Evolutionary conservation across 129 eudicot genomes (phyloP).

Genomic region (Calendula officinalis): DNA sequence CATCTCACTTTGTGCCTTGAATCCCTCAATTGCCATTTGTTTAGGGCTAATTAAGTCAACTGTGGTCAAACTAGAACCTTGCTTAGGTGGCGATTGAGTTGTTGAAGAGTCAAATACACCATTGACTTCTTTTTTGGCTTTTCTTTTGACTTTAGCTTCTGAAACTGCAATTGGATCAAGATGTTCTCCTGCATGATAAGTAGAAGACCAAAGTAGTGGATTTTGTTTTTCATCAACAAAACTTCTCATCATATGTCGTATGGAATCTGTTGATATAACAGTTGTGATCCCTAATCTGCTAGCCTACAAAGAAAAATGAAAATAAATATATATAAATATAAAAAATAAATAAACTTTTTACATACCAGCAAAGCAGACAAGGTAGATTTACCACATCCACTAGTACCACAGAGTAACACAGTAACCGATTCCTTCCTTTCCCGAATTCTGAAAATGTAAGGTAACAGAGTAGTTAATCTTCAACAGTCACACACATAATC

Average conservation of each 20-base stretch:
- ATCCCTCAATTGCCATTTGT: slow-evolving; percentile 78
- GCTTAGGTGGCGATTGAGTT: neutral
- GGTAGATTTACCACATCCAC: slow-evolving; percentile 95
- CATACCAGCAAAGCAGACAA: slow-evolving; percentile 77
- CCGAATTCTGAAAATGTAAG: slow-evolving; percentile 51
- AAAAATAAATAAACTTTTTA: neutral
- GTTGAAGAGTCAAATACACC: slow-evolving; percentile 26
- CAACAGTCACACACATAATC: neutral
- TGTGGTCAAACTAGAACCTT: slow-evolving; percentile 8
- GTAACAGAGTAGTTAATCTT: neutral
- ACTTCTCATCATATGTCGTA: slow-evolving; percentile 82
- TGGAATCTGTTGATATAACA: slow-evolving; percentile 69
- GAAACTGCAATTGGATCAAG: slow-evolving; percentile 77
- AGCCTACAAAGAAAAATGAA: too few relatives aligned
- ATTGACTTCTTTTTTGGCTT: slow-evolving; percentile 47
- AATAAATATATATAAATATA: neutral
- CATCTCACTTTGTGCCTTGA: slow-evolving; percentile 85
- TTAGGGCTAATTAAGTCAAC: slow-evolving; percentile 52
- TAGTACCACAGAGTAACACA: slow-evolving; percentile 75
- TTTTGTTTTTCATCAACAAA: slow-evolving; percentile 72
- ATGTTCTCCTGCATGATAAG: slow-evolving; percentile 77
- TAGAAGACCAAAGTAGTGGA: slow-evolving; percentile 76
- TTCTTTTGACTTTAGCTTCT: slow-evolving; percentile 60
- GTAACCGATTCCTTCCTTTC: slow-evolving; percentile 84
- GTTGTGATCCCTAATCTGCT: slow-evolving; percentile 82